Evolutionary conservation across 805 yeast species (phyloP).

Genomic region (Saturnispora sekii): DNA sequence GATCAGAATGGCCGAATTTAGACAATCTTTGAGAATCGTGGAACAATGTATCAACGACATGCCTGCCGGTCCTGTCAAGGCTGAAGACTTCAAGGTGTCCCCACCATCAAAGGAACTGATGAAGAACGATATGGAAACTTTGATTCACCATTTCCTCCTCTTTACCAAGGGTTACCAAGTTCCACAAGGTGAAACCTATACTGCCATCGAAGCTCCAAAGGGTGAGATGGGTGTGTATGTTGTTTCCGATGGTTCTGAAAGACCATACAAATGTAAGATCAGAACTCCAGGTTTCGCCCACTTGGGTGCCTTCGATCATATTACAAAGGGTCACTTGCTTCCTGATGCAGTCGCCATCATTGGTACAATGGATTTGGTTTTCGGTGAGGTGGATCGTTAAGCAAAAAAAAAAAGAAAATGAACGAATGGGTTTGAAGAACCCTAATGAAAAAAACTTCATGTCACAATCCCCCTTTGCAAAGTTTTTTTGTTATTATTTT

Average conservation of each 20-base stretch:
- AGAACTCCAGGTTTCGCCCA: slow-evolving; percentile 94
- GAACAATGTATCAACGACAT: slow-evolving; percentile 85
- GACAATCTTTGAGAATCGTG: slow-evolving; percentile 82
- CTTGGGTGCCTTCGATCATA: slow-evolving; percentile 79
- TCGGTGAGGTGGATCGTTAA: slow-evolving; percentile 89
- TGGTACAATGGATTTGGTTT: slow-evolving; percentile 92
- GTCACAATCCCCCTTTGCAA: not conserved
- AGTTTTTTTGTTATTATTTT: not conserved
- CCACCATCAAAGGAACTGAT: slow-evolving; percentile 75
- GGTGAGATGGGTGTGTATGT: slow-evolving; percentile 91
- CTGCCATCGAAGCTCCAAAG: slow-evolving; percentile 90
- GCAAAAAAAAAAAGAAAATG: not conserved
- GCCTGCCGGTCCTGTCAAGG: slow-evolving; percentile 89
- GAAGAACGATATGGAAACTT: slow-evolving; percentile 91
- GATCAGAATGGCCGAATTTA: slow-evolving; percentile 83
- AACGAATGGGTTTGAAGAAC: not conserved
- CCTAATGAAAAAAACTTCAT: not conserved
- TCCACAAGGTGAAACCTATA: slow-evolving; percentile 85
- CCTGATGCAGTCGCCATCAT: slow-evolving; percentile 91
- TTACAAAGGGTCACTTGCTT: slow-evolving; percentile 75
- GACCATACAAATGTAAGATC: slow-evolving; percentile 87
- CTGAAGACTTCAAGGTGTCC: slow-evolving; percentile 76
- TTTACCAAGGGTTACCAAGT: slow-evolving; percentile 85
- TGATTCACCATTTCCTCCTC: slow-evolving; percentile 80
- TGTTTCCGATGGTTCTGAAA: slow-evolving; percentile 81